Percentiles rank a stretch among this genome's conserved stretches.
Conservation (phyloP, 1,284 basidiomycete genomes). For the Pascua guehoae region DNA sequence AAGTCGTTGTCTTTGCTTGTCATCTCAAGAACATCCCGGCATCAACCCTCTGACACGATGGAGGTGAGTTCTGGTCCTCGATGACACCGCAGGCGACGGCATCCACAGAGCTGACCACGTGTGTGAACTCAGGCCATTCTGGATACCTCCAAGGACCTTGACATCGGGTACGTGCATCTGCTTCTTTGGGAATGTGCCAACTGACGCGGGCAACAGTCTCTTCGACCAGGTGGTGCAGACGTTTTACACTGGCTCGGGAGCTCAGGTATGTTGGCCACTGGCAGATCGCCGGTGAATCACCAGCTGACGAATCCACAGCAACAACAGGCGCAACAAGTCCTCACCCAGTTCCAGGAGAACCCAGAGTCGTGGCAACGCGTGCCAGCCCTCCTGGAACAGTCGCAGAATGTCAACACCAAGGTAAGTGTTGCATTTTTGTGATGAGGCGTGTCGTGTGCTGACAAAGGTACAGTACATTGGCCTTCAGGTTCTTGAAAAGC, state of each 20-base stretch:
- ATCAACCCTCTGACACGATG: conserved; percentile 24
- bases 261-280: conserved; percentile 58
- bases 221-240: conserved; percentile 81
- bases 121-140: conserved; percentile 62
- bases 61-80: conserved; percentile 28
- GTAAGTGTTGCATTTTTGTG: conserved; percentile 50
- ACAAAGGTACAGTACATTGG: conserved; percentile 72
- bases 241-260: conserved; percentile 73
- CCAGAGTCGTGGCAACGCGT: conserved; percentile 99
- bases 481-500: conserved; percentile 88
- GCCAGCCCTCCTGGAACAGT: conserved; percentile 85
- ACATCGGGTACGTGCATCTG: conserved; percentile 55
- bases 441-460: background rate
- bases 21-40: too few relatives aligned
- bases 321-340: conserved; percentile 81
- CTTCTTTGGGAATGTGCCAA: background rate
- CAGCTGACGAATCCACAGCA: conserved; percentile 56
- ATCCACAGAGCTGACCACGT: conserved; percentile 6
- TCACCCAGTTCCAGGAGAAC: conserved; percentile 95
- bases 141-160: conserved; percentile 81
- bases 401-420: conserved; percentile 85
- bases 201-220: conserved; percentile 47
- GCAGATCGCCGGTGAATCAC: background rate
- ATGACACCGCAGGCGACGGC: background rate
- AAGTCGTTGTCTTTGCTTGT: too few relatives aligned